phyloP scores from a whole-genome alignment of 139 green algal genomes.

The Picochlorum sp. region DNA sequence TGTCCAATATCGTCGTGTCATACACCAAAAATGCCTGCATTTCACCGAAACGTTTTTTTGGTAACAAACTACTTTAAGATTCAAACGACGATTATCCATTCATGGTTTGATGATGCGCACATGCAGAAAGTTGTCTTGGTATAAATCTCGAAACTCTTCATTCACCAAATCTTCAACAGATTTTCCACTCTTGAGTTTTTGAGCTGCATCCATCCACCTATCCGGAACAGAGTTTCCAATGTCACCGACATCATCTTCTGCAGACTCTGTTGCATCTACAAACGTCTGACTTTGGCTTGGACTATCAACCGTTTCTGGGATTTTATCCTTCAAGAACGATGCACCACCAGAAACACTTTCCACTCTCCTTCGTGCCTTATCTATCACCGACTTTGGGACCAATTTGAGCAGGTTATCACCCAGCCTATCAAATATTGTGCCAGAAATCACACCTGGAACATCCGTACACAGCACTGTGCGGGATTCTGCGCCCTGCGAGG shows the following conservation, averaged over 20 bases:
- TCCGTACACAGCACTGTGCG: neutral
- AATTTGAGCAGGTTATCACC: neutral
- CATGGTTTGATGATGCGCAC: no score
- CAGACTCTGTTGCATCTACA: neutral
- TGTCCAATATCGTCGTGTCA: neutral
- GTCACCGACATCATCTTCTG: neutral
- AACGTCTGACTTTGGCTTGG: neutral
- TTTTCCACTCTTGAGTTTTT: neutral
- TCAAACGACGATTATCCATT: no score
- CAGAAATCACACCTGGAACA: neutral
- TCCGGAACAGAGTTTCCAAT: neutral
- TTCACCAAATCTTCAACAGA: neutral
- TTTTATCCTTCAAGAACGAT: neutral
- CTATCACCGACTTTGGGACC: neutral
- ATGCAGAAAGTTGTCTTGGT: neutral
- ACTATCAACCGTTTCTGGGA: neutral
- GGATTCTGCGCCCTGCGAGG: neutral
- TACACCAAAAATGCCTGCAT: no score
- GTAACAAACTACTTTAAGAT: no score
- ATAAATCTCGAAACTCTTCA: neutral
- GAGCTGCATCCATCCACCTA: slow-evolving; percentile 2
- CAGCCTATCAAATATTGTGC: neutral
- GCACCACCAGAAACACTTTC: neutral
- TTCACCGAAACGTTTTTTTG: no score
- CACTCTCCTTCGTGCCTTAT: neutral